Evolutionary conservation across 2,329 filamentous ascomycete genomes (phyloP).

Genomic region (Aspergillus felis): DNA sequence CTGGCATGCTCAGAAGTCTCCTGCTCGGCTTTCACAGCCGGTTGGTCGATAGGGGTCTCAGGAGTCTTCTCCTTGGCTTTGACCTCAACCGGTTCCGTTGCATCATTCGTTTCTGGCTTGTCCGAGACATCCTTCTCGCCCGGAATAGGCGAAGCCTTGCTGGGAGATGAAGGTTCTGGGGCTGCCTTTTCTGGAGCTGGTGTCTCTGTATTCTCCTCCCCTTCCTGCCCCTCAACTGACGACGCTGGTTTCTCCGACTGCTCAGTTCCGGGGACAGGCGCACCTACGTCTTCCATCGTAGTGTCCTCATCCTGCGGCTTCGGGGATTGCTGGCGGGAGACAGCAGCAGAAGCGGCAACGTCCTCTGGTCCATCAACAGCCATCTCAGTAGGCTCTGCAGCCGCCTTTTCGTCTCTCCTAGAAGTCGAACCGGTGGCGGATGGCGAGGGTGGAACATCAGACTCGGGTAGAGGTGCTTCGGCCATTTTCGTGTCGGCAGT

Average conservation of each 20-base stretch:
- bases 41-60: constrained; percentile 14
- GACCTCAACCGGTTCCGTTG: constrained; percentile 10
- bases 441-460: constrained; percentile 28
- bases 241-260: constrained; percentile 14
- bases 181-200: constrained; percentile 16
- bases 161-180: constrained; percentile 15
- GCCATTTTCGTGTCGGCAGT: constrained; percentile 38
- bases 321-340: constrained; percentile 28
- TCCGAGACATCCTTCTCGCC: constrained; percentile 14
- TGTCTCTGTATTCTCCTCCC: constrained; percentile 24
- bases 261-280: constrained; percentile 16
- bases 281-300: constrained; percentile 37
- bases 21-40: constrained; percentile 7
- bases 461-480: constrained; percentile 37
- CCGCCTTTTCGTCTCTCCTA: constrained; percentile 30
- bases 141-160: constrained; percentile 15
- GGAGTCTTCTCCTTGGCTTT: constrained; percentile 14
- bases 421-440: constrained; percentile 28
- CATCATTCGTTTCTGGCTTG: not conserved
- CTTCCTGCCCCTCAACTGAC: constrained; percentile 13
- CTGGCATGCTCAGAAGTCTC: constrained; percentile 8
- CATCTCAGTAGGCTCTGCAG: constrained; percentile 30
- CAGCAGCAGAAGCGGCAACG: constrained; percentile 22
- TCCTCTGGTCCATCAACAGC: constrained; percentile 28
- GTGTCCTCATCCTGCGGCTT: constrained; percentile 33